These are phyloP conservation scores for Globisporangium paddicum DNA, from an alignment of 352 stramenopile genomes.

Conservation along the genomic window DNA sequence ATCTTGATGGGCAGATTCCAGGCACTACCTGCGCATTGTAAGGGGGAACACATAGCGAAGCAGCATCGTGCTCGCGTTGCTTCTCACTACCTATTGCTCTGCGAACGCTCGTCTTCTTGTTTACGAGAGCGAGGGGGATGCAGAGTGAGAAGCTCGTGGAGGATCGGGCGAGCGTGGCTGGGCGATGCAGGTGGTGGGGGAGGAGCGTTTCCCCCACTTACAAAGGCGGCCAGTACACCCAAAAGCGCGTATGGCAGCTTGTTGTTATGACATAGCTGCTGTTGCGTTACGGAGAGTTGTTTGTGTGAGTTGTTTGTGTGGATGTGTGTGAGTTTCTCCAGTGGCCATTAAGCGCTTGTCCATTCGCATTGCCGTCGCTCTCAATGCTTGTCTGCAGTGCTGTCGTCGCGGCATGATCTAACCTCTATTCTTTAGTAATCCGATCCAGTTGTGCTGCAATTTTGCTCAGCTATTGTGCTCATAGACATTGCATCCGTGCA, in stretches of 20 bases:
- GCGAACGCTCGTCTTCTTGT: background rate
- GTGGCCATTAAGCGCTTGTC: slow-evolving; percentile 15
- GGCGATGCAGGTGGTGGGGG: slow-evolving; percentile 45
- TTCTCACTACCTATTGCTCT: slow-evolving; percentile 1
- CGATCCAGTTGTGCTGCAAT: slow-evolving; percentile 54
- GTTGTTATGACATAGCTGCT: background rate
- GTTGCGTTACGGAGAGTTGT: background rate
- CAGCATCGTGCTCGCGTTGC: background rate
- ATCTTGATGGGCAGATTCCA: slow-evolving; percentile 80
- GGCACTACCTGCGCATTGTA: slow-evolving; percentile 83
- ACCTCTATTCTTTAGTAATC: slow-evolving; percentile 80
- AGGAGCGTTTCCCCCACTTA: slow-evolving; percentile 54
- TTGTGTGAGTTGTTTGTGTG: slow-evolving; percentile 8
- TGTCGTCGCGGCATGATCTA: slow-evolving; percentile 28
- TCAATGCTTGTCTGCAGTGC: slow-evolving; percentile 1
- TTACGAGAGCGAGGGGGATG: background rate
- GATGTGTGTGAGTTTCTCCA: slow-evolving; percentile 21
- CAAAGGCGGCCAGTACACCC: slow-evolving; percentile 70
- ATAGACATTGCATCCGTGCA: background rate
- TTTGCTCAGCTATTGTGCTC: background rate
- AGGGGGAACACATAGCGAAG: slow-evolving; percentile 53
- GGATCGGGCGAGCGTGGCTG: slow-evolving; percentile 6
- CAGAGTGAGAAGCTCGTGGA: background rate
- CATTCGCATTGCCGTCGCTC: slow-evolving; percentile 16
- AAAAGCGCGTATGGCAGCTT: background rate